These are phyloP conservation scores for Aspergillus chevalieri DNA, from an alignment of 2,329 filamentous ascomycete species.

Conservation along the genomic window DNA sequence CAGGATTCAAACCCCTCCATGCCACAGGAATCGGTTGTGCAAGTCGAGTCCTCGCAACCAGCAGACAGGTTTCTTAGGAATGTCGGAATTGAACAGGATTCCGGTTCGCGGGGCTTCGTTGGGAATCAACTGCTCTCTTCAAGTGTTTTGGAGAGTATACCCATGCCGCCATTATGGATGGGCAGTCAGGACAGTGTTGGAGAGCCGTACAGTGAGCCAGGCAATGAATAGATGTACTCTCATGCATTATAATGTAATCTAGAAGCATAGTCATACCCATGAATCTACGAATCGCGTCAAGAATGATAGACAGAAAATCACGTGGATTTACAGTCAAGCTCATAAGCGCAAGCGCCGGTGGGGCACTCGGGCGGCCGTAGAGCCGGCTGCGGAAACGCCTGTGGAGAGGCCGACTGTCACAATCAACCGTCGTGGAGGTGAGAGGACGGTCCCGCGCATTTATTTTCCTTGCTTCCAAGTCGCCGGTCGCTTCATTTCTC, in stretches of 20 bases:
- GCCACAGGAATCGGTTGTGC: constrained; percentile 26
- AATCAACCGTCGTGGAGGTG: not conserved
- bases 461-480: not conserved
- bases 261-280: not conserved
- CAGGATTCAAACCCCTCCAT: constrained; percentile 9
- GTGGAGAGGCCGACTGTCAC: constrained; percentile 2
- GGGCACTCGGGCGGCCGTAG: constrained; percentile 28
- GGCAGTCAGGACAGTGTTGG: constrained; percentile 34
- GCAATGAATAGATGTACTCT: constrained; percentile 4
- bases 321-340: not conserved
- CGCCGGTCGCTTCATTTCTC: not conserved
- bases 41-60: constrained; percentile 38
- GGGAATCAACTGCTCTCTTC: constrained; percentile 35
- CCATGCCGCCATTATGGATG: constrained; percentile 33
- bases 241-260: not conserved
- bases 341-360: constrained; percentile 4
- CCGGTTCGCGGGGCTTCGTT: constrained; percentile 18
- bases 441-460: not conserved
- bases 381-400: constrained; percentile 11
- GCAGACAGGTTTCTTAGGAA: constrained; percentile 20
- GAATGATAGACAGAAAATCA: constrained; percentile 1
- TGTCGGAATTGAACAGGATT: constrained; percentile 4
- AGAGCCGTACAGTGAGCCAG: constrained; percentile 30
- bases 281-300: no score
- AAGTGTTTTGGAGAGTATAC: constrained; percentile 40